A percentile compares a stretch with the other conserved stretches of the same genome.
Evolutionary conservation across 139 green algal genomes (phyloP).

Genomic region (Gonium pectorale): DNA sequence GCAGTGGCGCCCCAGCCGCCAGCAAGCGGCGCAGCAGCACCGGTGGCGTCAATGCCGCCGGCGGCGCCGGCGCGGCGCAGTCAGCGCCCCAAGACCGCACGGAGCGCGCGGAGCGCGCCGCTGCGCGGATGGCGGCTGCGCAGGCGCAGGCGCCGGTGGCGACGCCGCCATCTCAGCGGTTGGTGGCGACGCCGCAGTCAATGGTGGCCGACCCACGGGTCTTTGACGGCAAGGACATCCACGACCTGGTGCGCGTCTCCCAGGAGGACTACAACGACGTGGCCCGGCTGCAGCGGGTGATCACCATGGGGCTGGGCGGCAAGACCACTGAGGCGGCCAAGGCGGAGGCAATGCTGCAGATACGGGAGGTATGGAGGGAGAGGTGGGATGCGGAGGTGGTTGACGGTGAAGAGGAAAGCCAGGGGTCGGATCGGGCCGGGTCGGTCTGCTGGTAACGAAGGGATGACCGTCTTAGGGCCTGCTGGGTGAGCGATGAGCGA

Average conservation of each 20-base stretch:
- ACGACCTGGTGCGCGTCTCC: not conserved
- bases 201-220: not conserved
- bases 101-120: no score
- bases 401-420: not conserved
- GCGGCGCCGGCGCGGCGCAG: no score
- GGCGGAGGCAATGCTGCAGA: conserved; percentile 36
- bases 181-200: no score
- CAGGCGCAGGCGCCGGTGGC: not conserved
- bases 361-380: conserved; percentile 11
- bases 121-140: no score
- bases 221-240: conserved; percentile 9
- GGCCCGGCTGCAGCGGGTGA: not conserved
- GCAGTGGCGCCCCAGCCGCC: no score
- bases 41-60: no score
- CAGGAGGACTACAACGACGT: conserved; percentile 23
- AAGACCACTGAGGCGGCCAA: conserved; percentile 27
- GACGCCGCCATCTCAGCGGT: no score
- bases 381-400: not conserved
- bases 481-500: not conserved
- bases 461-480: no score
- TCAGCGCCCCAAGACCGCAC: no score
- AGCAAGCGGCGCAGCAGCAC: no score
- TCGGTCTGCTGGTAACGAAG: not conserved
- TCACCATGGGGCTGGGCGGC: not conserved
- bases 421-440: not conserved